phyloP scores from a whole-genome alignment of 176 grass and related monocot species.

The Otatea glauca region DNA sequence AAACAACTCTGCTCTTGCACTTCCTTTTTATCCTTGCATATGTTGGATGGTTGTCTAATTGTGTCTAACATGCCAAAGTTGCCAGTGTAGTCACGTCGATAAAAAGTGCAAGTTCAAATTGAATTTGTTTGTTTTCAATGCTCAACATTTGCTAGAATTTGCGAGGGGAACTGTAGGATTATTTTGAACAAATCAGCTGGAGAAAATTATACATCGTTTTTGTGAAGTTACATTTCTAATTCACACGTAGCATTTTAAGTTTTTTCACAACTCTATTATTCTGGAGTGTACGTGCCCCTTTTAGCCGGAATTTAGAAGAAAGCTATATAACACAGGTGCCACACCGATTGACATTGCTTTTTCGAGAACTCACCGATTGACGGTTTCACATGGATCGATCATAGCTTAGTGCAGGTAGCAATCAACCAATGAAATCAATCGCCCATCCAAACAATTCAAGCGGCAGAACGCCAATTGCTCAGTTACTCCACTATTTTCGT shows the following conservation, averaged over 20 bases:
- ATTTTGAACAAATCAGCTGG: not conserved
- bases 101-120: not conserved
- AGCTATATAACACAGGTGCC: no score
- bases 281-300: no score
- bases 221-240: no score
- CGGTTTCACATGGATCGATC: no score
- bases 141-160: not conserved
- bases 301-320: no score
- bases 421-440: not conserved
- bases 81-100: not conserved
- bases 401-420: not conserved
- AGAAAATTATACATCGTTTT: no score
- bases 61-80: not conserved
- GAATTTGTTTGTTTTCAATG: not conserved
- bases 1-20: not conserved
- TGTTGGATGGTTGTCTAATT: not conserved
- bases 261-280: no score
- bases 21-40: not conserved
- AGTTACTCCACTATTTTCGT: not conserved
- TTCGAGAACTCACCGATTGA: no score
- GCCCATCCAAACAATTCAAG: not conserved
- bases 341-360: no score
- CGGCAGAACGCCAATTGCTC: not conserved
- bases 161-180: not conserved
- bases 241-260: no score